Percentiles rank a stretch among this genome's conserved stretches.
Conservation (phyloP, 2,329 filamentous ascomycete genomes). For the Pseudovirgaria hyperparasitica region DNA sequence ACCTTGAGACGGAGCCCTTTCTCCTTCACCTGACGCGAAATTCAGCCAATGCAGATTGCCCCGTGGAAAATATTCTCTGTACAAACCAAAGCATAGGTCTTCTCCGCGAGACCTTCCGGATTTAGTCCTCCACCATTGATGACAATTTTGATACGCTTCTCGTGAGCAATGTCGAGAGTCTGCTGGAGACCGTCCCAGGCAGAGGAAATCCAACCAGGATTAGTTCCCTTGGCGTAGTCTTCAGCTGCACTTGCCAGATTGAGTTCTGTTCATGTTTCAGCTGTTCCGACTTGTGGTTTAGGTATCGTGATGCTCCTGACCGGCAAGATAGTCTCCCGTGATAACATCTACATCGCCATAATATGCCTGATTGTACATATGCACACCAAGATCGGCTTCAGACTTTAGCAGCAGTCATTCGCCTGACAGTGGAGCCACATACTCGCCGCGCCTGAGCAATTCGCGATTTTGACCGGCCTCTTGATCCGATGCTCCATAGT, state of each 20-base stretch:
- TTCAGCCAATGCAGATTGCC: constrained; percentile 1
- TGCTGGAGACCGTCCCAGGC: constrained; percentile 37
- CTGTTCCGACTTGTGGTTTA: too few species aligned
- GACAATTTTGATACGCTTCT: constrained; percentile 41
- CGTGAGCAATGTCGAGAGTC: constrained; percentile 32
- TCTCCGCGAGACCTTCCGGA: constrained; percentile 38
- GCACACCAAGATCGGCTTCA: constrained; percentile 24
- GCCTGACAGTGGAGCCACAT: background rate
- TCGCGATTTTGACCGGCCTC: constrained; percentile 24
- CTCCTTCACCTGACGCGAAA: constrained; percentile 15
- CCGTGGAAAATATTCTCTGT: background rate
- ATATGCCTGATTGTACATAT: constrained; percentile 22
- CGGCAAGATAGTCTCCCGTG: constrained; percentile 29
- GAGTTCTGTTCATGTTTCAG: constrained; percentile 18
- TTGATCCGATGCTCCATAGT: constrained; percentile 14
- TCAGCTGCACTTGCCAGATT: constrained; percentile 35
- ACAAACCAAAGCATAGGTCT: constrained; percentile 27
- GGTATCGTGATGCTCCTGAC: constrained; percentile 4
- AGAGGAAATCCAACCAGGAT: constrained; percentile 33
- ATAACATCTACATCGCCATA: constrained; percentile 27
- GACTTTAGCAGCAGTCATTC: constrained; percentile 2
- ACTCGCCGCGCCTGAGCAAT: constrained; percentile 25
- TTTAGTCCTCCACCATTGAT: constrained; percentile 46
- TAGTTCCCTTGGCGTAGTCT: constrained; percentile 25
- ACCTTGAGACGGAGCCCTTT: constrained; percentile 27